Evolutionary conservation across 352 stramenopile species (phyloP).

Genomic region (Phytophthora constricta): DNA sequence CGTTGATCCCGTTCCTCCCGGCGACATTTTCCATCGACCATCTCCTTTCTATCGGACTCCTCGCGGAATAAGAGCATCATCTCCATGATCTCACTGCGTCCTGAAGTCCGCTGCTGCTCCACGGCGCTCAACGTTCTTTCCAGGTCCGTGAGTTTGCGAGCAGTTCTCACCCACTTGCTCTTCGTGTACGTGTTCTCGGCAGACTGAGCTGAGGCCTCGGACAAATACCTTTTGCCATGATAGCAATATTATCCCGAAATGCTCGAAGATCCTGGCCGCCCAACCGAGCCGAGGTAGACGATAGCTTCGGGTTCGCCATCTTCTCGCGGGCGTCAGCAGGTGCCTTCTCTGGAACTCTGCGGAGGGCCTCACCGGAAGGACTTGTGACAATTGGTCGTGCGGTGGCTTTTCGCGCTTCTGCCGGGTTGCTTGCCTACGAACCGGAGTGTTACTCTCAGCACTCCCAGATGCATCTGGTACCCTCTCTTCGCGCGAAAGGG

Average conservation of each 20-base stretch:
- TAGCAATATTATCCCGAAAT: background rate
- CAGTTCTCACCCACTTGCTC: background rate
- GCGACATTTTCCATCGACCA: background rate
- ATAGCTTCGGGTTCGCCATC: background rate
- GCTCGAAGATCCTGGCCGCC: background rate
- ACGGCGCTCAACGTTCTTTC: background rate
- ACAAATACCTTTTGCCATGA: background rate
- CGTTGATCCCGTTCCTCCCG: background rate
- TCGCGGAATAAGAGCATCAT: constrained; percentile 8
- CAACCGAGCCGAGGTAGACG: background rate
- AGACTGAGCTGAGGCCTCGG: background rate
- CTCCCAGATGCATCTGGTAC: background rate
- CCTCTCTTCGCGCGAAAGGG: background rate
- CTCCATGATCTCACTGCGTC: background rate
- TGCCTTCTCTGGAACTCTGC: background rate
- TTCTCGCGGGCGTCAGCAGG: background rate
- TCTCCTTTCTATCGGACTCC: constrained; percentile 6
- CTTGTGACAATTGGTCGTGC: background rate
- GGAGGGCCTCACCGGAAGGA: background rate
- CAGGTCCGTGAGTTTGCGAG: background rate
- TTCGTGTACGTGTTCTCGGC: background rate
- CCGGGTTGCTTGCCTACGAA: background rate
- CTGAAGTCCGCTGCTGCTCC: background rate
- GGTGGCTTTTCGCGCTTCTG: background rate
- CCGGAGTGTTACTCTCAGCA: background rate